These are phyloP conservation scores for Gliomastix tumulicola DNA, from an alignment of 2,329 filamentous ascomycete genomes.

Conservation along the genomic window DNA sequence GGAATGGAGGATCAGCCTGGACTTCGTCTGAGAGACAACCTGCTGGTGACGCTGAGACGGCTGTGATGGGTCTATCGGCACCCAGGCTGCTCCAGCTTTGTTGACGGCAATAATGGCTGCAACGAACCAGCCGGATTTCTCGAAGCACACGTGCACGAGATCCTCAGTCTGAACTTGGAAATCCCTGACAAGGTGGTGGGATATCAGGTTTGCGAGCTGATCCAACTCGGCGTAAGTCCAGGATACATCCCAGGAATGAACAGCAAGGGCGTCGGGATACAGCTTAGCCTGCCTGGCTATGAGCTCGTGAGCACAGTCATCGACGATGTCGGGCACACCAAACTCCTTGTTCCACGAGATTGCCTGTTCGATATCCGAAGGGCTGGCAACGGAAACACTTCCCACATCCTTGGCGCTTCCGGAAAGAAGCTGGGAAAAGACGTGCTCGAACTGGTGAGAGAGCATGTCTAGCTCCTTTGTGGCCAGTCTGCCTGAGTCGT, in stretches of 20 bases:
- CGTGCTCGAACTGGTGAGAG: slow-evolving; percentile 7
- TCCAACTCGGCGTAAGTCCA: slow-evolving; percentile 15
- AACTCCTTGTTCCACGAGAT: slow-evolving; percentile 1
- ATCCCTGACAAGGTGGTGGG: slow-evolving; percentile 5
- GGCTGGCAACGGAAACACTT: background rate
- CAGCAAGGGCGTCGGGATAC: slow-evolving; percentile 7
- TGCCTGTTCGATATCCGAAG: slow-evolving; percentile 2
- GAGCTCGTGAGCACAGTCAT: slow-evolving; percentile 1
- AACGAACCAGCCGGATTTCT: slow-evolving; percentile 24
- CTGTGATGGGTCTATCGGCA: slow-evolving; percentile 5
- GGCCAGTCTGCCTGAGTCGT: slow-evolving; percentile 3
- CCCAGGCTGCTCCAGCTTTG: slow-evolving; percentile 5
- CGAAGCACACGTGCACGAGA: slow-evolving; percentile 22
- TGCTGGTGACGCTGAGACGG: background rate
- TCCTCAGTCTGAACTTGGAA: slow-evolving; percentile 12
- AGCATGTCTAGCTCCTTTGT: slow-evolving; percentile 6
- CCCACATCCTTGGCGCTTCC: background rate
- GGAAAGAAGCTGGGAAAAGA: slow-evolving; percentile 6
- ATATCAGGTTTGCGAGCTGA: slow-evolving; percentile 4
- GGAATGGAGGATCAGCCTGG: too few relatives aligned
- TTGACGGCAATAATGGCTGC: slow-evolving; percentile 21
- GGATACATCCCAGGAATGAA: slow-evolving; percentile 14
- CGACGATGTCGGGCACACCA: background rate
- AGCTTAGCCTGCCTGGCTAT: background rate
- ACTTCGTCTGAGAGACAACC: background rate